A percentile compares a stretch with the other conserved stretches of the same genome.
phyloP scores from a whole-genome alignment of 1,284 basidiomycete genomes.

The Irpex lacteus region DNA sequence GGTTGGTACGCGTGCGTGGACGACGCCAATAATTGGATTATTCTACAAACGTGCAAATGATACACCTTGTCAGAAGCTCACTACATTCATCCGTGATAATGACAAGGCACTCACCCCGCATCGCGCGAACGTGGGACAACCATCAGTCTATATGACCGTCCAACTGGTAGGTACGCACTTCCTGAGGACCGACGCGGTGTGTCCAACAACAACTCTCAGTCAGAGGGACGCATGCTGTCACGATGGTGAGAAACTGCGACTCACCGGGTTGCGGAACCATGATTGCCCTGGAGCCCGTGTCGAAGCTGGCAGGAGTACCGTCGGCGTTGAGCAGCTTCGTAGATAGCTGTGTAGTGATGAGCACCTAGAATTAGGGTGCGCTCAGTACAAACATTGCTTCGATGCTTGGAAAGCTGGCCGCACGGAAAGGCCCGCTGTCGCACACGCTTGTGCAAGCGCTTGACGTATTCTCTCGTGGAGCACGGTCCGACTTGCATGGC shows the following conservation, averaged over 20 bases:
- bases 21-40: constrained; percentile 32
- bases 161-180: constrained; percentile 28
- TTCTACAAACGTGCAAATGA: constrained; percentile 19
- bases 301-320: constrained; percentile 60
- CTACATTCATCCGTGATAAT: neutral
- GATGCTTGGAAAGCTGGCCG: neutral
- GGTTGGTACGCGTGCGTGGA: constrained; percentile 24
- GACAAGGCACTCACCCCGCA: constrained; percentile 29
- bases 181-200: constrained; percentile 18
- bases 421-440: constrained; percentile 52
- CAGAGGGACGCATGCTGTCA: neutral
- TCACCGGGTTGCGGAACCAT: constrained; percentile 65
- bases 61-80: neutral
- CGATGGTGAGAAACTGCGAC: constrained; percentile 11
- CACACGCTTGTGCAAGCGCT: constrained; percentile 46
- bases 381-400: neutral
- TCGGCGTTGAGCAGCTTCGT: constrained; percentile 63
- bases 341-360: constrained; percentile 65
- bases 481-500: constrained; percentile 34
- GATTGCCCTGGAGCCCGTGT: constrained; percentile 56
- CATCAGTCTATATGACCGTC: constrained; percentile 34
- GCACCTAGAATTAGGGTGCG: constrained; percentile 38
- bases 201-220: neutral
- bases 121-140: constrained; percentile 34
- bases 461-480: constrained; percentile 53